Percentiles rank a stretch among this genome's conserved stretches.
Evolutionary conservation across 345 rosid species (phyloP).

Genomic region (Bruguiera sexangula): DNA sequence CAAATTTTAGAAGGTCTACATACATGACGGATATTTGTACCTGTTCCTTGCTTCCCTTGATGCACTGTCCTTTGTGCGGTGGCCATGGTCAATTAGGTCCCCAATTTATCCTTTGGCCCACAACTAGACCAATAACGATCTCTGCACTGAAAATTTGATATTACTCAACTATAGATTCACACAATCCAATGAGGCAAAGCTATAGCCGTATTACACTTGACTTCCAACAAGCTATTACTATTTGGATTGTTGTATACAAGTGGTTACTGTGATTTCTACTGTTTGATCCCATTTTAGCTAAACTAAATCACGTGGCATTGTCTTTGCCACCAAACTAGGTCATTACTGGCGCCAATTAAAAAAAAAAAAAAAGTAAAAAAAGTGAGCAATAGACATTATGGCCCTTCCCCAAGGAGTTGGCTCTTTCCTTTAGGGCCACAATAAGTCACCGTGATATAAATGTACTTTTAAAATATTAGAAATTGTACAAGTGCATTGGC

Average conservation of each 20-base stretch:
- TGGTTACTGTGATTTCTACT: neutral
- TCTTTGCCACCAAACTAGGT: neutral
- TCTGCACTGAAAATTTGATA: neutral
- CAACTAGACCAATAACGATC: neutral
- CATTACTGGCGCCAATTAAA: neutral
- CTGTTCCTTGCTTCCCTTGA: neutral
- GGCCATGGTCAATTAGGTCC: slow-evolving; percentile 6
- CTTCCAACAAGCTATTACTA: too few relatives aligned
- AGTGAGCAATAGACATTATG: too few relatives aligned
- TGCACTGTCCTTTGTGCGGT: neutral
- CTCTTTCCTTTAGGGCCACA: too few relatives aligned
- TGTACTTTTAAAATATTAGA: too few relatives aligned
- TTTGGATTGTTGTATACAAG: too few relatives aligned
- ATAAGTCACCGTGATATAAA: too few relatives aligned
- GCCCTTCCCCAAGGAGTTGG: too few relatives aligned
- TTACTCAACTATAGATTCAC: neutral
- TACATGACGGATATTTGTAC: neutral
- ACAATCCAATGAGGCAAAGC: neutral
- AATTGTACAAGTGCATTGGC: too few relatives aligned
- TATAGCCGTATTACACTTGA: neutral
- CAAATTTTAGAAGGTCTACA: neutral
- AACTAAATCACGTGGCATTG: neutral
- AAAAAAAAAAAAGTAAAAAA: too few relatives aligned
- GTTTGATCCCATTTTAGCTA: neutral
- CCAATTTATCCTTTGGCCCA: neutral